These are phyloP conservation scores for Cladosporium sp. DNA, from an alignment of 2,329 filamentous ascomycete genomes.

Conservation along the genomic window DNA sequence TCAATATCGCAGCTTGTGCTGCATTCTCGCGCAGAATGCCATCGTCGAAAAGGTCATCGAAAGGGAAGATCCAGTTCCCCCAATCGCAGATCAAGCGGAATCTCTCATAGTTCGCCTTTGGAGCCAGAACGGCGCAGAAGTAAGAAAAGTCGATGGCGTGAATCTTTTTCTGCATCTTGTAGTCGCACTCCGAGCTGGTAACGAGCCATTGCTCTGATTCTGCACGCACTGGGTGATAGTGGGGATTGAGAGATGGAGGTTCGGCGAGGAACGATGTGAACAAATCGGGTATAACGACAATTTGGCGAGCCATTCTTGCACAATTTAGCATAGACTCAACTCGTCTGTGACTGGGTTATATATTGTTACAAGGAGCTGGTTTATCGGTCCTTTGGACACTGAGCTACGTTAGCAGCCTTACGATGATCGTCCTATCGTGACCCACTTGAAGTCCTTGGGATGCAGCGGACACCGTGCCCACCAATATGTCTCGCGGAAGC, in stretches of 20 bases:
- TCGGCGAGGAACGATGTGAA: neutral
- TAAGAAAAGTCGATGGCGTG: neutral
- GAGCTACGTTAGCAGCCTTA: too few relatives aligned
- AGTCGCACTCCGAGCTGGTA: neutral
- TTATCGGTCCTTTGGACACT: too few relatives aligned
- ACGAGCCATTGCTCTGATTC: neutral
- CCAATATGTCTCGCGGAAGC: too few relatives aligned
- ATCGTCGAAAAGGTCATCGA: conserved; percentile 7
- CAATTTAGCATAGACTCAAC: neutral
- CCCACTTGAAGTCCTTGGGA: too few relatives aligned
- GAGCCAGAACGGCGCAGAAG: neutral
- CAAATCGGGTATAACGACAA: neutral
- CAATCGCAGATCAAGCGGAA: conserved; percentile 1
- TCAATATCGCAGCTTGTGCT: neutral
- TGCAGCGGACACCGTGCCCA: too few relatives aligned
- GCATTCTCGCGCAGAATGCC: neutral
- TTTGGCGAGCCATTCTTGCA: neutral
- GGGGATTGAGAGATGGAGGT: neutral
- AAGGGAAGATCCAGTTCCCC: neutral
- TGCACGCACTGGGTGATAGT: neutral
- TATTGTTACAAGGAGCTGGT: too few relatives aligned
- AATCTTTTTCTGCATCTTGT: neutral
- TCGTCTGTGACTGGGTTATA: too few relatives aligned
- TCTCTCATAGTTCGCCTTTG: neutral
- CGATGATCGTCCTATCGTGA: too few relatives aligned